A percentile compares a stretch with the other conserved stretches of the same genome.
Evolutionary conservation across 2,329 filamentous ascomycete species (phyloP).

Genomic region (Trichoderma sp.): DNA sequence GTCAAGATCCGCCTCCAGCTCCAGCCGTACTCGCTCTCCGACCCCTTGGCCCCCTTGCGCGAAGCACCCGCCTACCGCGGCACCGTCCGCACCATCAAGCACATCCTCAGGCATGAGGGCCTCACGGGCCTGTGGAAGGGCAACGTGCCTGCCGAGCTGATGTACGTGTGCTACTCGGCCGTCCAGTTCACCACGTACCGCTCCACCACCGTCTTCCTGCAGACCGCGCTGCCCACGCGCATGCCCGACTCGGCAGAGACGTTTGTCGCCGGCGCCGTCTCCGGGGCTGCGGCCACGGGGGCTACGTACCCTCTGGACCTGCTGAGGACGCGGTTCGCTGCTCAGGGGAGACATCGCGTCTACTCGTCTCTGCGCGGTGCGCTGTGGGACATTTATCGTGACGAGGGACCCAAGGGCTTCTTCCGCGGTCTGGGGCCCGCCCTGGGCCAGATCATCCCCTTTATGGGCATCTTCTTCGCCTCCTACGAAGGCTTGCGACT

Average conservation of each 20-base stretch:
- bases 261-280: conserved; percentile 79
- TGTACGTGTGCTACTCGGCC: conserved; percentile 89
- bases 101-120: conserved; percentile 79
- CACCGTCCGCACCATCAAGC: conserved; percentile 69
- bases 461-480: conserved; percentile 96
- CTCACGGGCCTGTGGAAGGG: conserved; percentile 92
- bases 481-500: conserved; percentile 76
- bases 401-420: conserved; percentile 78
- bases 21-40: conserved; percentile 79
- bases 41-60: conserved; percentile 62
- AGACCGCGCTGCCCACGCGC: conserved; percentile 43
- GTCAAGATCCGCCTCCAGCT: conserved; percentile 97
- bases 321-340: conserved; percentile 91
- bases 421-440: conserved; percentile 84
- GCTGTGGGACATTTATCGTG: conserved; percentile 66
- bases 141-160: conserved; percentile 89
- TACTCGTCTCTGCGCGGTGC: conserved; percentile 71
- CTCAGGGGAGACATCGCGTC: conserved; percentile 77
- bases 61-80: conserved; percentile 64
- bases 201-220: conserved; percentile 65
- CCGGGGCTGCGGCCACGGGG: conserved; percentile 78
- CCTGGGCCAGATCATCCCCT: conserved; percentile 84
- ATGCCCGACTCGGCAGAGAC: conserved; percentile 69
- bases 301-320: conserved; percentile 91
- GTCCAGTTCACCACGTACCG: conserved; percentile 90